Evolutionary conservation across 306 rosid genomes (phyloP).

Genomic region (Acmispon strigosus): DNA sequence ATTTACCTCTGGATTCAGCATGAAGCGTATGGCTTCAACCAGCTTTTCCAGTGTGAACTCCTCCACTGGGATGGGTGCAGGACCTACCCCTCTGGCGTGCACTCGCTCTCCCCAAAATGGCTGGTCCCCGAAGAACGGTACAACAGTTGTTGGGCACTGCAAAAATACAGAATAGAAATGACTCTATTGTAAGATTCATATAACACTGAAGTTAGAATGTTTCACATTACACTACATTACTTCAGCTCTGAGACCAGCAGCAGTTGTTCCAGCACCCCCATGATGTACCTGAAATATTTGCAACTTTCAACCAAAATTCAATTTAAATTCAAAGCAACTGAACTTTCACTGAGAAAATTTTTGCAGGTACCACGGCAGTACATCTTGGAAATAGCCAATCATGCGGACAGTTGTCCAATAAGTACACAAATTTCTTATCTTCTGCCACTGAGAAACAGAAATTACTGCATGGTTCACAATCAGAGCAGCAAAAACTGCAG

Average conservation of each 20-base stretch:
- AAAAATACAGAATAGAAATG: slow-evolving; percentile 1
- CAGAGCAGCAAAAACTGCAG: neutral
- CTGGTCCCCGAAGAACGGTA: slow-evolving; percentile 96
- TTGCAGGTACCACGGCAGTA: slow-evolving; percentile 66
- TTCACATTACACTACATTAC: slow-evolving; percentile 30
- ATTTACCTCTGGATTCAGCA: slow-evolving; percentile 80
- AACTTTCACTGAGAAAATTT: neutral
- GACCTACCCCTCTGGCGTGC: slow-evolving; percentile 82
- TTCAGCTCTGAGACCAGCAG: slow-evolving; percentile 94
- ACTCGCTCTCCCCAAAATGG: slow-evolving; percentile 96
- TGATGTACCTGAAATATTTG: slow-evolving; percentile 73
- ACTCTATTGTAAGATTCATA: slow-evolving; percentile 2
- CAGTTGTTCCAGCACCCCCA: slow-evolving; percentile 98
- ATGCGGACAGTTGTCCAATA: slow-evolving; percentile 88
- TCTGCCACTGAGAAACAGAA: slow-evolving; percentile 56
- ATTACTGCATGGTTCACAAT: slow-evolving; percentile 29
- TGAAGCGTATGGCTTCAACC: slow-evolving; percentile 66
- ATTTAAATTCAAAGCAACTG: neutral
- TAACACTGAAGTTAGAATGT: neutral
- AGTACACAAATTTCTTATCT: slow-evolving; percentile 50
- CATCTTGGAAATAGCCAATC: slow-evolving; percentile 93
- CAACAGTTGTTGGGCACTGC: slow-evolving; percentile 89
- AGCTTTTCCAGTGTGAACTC: slow-evolving; percentile 59
- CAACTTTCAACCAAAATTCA: slow-evolving; percentile 19
- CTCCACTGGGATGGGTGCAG: slow-evolving; percentile 70